Evolutionary conservation across 2,329 filamentous ascomycete genomes (phyloP), one percentile per base, ranked within the genome.

Genomic region (Botryosphaeria dothidea): DNA sequence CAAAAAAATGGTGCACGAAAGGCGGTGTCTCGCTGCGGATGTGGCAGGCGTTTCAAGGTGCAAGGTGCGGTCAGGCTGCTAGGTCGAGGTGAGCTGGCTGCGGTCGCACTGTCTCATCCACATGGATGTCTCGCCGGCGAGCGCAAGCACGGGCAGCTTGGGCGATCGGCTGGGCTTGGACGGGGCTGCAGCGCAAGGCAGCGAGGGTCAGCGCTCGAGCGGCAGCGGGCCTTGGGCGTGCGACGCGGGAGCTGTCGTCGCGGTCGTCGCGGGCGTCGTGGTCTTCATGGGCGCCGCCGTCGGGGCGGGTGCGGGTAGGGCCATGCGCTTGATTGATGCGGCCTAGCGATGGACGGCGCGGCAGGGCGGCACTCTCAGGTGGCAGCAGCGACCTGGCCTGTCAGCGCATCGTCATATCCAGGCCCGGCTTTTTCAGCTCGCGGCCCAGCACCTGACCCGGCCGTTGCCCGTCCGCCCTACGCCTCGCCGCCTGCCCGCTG

Each of bases 41-140:
- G n/a, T n/a, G n/a, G 56, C n/a, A 8, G n/a, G n/a, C 21, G 52
- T 46, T 45, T 34, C 56, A 60, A 34, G 56, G 38, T 38, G 38
- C 6, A 43, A 17, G 15, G 15, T 29, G 54, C 49, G 25, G 48
- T 25, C 38, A 41, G 38, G 38, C 38, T 17, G 38, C 8, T 4
- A 13, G 38, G 38, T n/a, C 17, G 38, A 41, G 38, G 49, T 52
- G 49, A 52, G 49, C 29, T 52, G 49, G 49, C 49, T 11, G 49
- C 49, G 56, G 56, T 60, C 56, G 56, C 56, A 60, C 56, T 17
- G 56, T 60, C 56, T 31, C 25, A 60, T 36, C 17, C 38, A 41
- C 38, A 41, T 41, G 38, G 11, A 45, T 58, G 54, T 43, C 36
- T 29, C 36, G 54, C 19, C 51, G 23, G 52, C 17, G 36, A 45